A percentile compares a stretch with the other conserved stretches of the same genome.
phyloP scores from a whole-genome alignment of 768 basidiomycete species.

The Pleurotus eryngii region DNA sequence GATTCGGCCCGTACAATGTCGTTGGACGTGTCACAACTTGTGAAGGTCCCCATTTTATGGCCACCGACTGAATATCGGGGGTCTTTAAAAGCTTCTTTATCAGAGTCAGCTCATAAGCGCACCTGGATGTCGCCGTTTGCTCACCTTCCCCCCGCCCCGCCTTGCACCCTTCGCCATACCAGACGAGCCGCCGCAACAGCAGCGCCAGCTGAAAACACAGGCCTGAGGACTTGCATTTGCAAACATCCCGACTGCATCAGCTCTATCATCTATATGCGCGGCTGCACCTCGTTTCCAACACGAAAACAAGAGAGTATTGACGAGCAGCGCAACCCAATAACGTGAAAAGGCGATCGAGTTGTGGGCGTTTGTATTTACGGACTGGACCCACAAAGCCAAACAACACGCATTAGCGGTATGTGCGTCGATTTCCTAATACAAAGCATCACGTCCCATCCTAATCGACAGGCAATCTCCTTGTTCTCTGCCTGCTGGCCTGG shows the following conservation, averaged over 20 bases:
- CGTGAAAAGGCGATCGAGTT: constrained; percentile 1
- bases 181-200: not conserved
- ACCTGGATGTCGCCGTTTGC: not conserved
- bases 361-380: constrained; percentile 8
- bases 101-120: not conserved
- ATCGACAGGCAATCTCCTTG: constrained; percentile 8
- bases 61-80: constrained; percentile 1
- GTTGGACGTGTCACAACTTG: not conserved
- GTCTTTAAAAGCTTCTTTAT: constrained; percentile 6
- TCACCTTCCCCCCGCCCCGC: not conserved
- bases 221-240: too few relatives aligned
- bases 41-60: constrained; percentile 3
- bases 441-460: constrained; percentile 1
- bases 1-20: constrained; percentile 2
- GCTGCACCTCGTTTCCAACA: not conserved
- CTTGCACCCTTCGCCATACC: not conserved
- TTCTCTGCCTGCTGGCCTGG: not conserved
- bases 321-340: not conserved
- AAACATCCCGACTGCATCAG: too few relatives aligned
- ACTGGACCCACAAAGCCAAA: constrained; percentile 7
- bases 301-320: constrained; percentile 1
- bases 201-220: not conserved
- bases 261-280: not conserved
- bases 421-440: constrained; percentile 6
- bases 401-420: constrained; percentile 5